A percentile compares a stretch with the other conserved stretches of the same genome.
Evolutionary conservation across 495 filamentous ascomycete genomes (phyloP).

Genomic region (Hypoxylon fragiforme): DNA sequence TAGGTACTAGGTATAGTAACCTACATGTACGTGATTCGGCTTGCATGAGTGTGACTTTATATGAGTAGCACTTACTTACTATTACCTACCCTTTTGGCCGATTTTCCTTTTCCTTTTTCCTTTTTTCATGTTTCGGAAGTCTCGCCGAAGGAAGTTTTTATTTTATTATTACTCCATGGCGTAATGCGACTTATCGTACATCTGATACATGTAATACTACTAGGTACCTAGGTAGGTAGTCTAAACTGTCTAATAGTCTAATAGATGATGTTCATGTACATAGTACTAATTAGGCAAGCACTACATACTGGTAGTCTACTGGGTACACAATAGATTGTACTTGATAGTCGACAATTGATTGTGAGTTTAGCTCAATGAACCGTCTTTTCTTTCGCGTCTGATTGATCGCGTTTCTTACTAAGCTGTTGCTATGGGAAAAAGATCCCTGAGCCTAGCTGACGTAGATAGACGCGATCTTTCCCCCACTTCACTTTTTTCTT

Average conservation of each 20-base stretch:
- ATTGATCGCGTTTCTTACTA: background rate
- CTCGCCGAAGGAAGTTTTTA: background rate
- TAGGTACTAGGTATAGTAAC: background rate
- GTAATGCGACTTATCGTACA: too few relatives aligned
- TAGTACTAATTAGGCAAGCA: too few relatives aligned
- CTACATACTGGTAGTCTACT: too few relatives aligned
- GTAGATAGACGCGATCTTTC: constrained; percentile 19
- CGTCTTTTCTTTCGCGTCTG: background rate
- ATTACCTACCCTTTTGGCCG: background rate
- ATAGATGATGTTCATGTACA: background rate
- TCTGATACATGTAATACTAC: background rate
- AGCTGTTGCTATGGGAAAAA: background rate
- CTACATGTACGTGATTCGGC: background rate
- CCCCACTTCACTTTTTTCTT: constrained; percentile 23
- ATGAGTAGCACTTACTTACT: background rate
- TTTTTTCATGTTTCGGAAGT: background rate
- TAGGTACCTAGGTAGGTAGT: background rate
- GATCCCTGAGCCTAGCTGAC: too few relatives aligned
- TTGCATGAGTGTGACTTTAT: background rate
- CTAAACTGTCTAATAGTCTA: background rate
- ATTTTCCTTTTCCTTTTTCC: background rate
- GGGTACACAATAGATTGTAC: too few relatives aligned
- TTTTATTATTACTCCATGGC: too few relatives aligned
- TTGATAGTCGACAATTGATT: too few relatives aligned
- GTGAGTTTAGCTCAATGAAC: too few relatives aligned